phyloP scores from a whole-genome alignment of 257 asterid species.

The Asclepias syriaca region DNA sequence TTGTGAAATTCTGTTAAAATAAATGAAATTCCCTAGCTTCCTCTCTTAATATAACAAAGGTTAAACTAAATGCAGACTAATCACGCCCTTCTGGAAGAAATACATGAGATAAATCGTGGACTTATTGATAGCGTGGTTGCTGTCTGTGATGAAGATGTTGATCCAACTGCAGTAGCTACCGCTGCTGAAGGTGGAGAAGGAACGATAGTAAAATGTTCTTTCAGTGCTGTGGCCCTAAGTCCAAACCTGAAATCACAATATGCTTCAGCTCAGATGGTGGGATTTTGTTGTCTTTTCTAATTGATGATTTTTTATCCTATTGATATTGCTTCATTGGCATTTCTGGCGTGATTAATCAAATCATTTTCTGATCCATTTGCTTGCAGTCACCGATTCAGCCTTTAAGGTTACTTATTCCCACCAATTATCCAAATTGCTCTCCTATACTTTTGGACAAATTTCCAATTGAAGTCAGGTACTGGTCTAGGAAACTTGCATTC shows the following conservation, averaged over 20 bases:
- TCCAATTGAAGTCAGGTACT: slow-evolving; percentile 89
- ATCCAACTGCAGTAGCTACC: slow-evolving; percentile 73
- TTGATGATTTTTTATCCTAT: slow-evolving; percentile 10
- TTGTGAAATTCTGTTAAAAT: neutral
- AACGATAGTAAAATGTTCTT: slow-evolving; percentile 77
- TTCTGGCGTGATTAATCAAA: slow-evolving; percentile 15
- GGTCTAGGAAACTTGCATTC: neutral
- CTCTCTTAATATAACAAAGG: slow-evolving; percentile 8
- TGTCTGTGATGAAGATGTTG: slow-evolving; percentile 73
- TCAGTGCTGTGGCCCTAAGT: slow-evolving; percentile 75
- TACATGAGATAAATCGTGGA: slow-evolving; percentile 66
- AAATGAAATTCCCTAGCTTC: slow-evolving; percentile 6
- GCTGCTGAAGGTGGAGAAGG: slow-evolving; percentile 85
- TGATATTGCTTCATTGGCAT: neutral
- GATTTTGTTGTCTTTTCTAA: slow-evolving; percentile 17
- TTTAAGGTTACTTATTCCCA: slow-evolving; percentile 70
- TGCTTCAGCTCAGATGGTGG: slow-evolving; percentile 91
- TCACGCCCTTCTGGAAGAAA: slow-evolving; percentile 84
- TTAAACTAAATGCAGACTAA: slow-evolving; percentile 47
- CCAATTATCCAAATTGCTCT: slow-evolving; percentile 74
- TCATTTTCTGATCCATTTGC: slow-evolving; percentile 27
- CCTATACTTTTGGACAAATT: slow-evolving; percentile 83
- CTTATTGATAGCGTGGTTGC: slow-evolving; percentile 80
- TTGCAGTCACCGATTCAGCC: slow-evolving; percentile 94
- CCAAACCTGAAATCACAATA: slow-evolving; percentile 81